These are phyloP conservation scores for Arabidopsis lyrata DNA, from an alignment of 441 rosid genomes.

Conservation along the genomic window DNA sequence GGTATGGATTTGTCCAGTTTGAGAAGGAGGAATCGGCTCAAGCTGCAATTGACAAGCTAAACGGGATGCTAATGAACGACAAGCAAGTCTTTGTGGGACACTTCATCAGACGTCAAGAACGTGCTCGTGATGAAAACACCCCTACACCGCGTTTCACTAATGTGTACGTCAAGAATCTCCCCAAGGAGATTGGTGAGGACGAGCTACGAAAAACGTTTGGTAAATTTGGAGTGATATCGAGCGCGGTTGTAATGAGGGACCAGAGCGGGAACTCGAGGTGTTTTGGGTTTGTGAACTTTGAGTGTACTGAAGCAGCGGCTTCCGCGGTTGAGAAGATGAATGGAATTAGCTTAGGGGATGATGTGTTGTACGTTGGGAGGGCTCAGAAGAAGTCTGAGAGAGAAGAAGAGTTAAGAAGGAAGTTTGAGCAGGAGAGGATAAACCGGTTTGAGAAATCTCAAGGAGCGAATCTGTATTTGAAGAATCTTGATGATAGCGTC, in stretches of 20 bases:
- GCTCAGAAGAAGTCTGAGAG: slow-evolving; percentile 73
- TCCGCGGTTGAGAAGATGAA: slow-evolving; percentile 60
- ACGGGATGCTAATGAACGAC: slow-evolving; percentile 85
- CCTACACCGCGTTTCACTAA: slow-evolving; percentile 62
- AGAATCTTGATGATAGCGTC: slow-evolving; percentile 72
- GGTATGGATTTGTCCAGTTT: slow-evolving; percentile 86
- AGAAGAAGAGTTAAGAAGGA: slow-evolving; percentile 55
- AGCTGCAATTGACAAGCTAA: slow-evolving; percentile 73
- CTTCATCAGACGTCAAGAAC: slow-evolving; percentile 74
- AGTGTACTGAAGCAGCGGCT: slow-evolving; percentile 60
- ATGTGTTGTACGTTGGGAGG: slow-evolving; percentile 68
- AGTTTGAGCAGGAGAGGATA: slow-evolving; percentile 66
- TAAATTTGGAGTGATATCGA: slow-evolving; percentile 66
- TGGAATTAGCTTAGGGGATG: slow-evolving; percentile 58
- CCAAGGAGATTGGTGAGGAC: slow-evolving; percentile 67
- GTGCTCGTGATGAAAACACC: slow-evolving; percentile 54
- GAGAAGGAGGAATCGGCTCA: slow-evolving; percentile 76
- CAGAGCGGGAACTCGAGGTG: slow-evolving; percentile 58
- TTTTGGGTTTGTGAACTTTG: slow-evolving; percentile 70
- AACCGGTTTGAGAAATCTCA: slow-evolving; percentile 48
- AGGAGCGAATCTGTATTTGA: slow-evolving; percentile 44
- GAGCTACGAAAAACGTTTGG: slow-evolving; percentile 62
- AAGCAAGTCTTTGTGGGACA: slow-evolving; percentile 85
- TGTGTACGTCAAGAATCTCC: slow-evolving; percentile 73
- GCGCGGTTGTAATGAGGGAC: slow-evolving; percentile 64